Conservation (phyloP, 1,284 basidiomycete species). For the Microbotryum scabiosae region DNA sequence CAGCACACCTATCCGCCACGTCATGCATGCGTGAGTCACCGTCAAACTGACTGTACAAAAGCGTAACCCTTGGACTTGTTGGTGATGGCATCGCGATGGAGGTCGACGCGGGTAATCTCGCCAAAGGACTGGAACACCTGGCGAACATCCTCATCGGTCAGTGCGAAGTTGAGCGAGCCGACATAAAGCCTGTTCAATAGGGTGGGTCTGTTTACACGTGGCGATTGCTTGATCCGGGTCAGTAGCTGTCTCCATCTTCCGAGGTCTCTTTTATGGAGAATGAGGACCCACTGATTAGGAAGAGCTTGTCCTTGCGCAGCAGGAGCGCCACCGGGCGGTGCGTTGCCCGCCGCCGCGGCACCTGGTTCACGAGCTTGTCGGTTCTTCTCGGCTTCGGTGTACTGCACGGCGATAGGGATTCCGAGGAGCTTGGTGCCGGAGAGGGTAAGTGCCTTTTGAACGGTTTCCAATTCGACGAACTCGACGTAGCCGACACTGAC, state of each 20-base stretch:
- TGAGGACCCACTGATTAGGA: slow-evolving; percentile 12
- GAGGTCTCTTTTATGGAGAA: too few species aligned
- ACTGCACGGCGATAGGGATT: slow-evolving; percentile 88
- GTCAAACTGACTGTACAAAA: slow-evolving; percentile 73
- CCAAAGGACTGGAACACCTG: slow-evolving; percentile 99
- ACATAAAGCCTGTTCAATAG: slow-evolving; percentile 72
- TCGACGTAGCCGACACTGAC: slow-evolving; percentile 89
- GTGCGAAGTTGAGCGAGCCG: slow-evolving; percentile 90
- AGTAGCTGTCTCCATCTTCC: too few species aligned
- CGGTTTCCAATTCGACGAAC: slow-evolving; percentile 77
- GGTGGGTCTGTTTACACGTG: too few species aligned
- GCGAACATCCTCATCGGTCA: slow-evolving; percentile 90
- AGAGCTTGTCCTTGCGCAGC: background rate
- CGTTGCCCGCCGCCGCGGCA: background rate
- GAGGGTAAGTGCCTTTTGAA: slow-evolving; percentile 78
- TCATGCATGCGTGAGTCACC: background rate
- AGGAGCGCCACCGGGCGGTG: background rate
- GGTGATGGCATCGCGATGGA: slow-evolving; percentile 68
- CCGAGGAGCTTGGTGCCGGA: slow-evolving; percentile 96
- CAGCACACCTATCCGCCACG: background rate
- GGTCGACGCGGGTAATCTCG: slow-evolving; percentile 93
- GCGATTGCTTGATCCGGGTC: background rate
- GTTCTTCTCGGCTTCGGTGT: slow-evolving; percentile 93
- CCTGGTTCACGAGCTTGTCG: slow-evolving; percentile 48
- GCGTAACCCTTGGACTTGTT: slow-evolving; percentile 96